phyloP scores from a whole-genome alignment of 2,329 filamentous ascomycete species.

The Pestalotiopsis sp. region DNA sequence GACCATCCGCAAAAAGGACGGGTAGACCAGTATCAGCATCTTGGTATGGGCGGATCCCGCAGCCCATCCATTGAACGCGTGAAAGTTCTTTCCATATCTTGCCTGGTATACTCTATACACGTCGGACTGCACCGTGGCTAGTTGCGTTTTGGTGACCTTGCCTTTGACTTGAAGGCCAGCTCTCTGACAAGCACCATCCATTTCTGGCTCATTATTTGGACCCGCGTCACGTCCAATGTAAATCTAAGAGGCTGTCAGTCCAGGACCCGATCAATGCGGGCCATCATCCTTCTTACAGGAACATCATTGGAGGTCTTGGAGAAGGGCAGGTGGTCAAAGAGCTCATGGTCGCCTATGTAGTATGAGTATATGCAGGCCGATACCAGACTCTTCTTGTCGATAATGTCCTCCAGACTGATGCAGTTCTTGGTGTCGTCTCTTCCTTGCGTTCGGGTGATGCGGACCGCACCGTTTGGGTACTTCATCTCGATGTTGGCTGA shows the following conservation, averaged over 20 bases:
- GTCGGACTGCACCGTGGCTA: not conserved
- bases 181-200: constrained; percentile 9
- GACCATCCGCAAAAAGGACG: constrained; percentile 23
- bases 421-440: constrained; percentile 25
- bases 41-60: constrained; percentile 25
- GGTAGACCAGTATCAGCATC: constrained; percentile 25
- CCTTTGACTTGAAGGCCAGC: constrained; percentile 17
- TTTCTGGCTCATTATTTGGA: not conserved
- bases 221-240: not conserved
- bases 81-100: constrained; percentile 24
- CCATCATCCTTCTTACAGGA: constrained; percentile 17
- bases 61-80: constrained; percentile 25
- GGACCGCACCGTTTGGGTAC: constrained; percentile 25
- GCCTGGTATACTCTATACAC: constrained; percentile 18
- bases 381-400: constrained; percentile 22
- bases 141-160: constrained; percentile 15
- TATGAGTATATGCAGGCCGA: constrained; percentile 27
- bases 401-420: constrained; percentile 23
- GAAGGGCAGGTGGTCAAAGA: constrained; percentile 21
- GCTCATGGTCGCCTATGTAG: constrained; percentile 24
- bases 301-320: constrained; percentile 18
- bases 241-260: not conserved
- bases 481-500: constrained; percentile 12
- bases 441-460: constrained; percentile 28
- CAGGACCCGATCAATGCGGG: not conserved